Evolutionary conservation across 306 rosid genomes (phyloP), one percentile per base, ranked within the genome.

Genomic region (Citrullus mucosospermus): DNA sequence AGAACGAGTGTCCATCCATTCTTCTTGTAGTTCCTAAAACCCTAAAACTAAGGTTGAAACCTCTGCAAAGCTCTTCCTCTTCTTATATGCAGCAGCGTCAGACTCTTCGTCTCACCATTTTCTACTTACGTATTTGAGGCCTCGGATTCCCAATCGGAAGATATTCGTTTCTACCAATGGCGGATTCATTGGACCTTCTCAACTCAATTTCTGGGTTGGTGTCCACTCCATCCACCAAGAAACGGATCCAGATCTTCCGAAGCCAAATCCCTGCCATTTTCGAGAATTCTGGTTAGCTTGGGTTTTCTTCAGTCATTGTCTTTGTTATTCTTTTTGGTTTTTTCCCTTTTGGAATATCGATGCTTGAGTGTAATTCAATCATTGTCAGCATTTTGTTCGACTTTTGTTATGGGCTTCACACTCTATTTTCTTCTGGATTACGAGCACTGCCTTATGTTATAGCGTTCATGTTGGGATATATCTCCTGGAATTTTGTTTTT

Each of bases 241-340:
- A 88, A 44, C 99, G 97, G 11, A 77, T 87, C 75, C 85, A 87
- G 68, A 90, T 95, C 76, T 95, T 95, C 88, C 84, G 84, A 14
- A 78, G 83, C 53, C 91, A 95, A 84, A 81, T 95, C 78, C 90
- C 97, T 30, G 76, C 89, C 18, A 79, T 91, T 65, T 54, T 91
- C 82, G 41, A 51, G 25, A 79, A 76, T 51, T 82, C 83, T 22
- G 99, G 99, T 95, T 60, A 78, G 85, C 78, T 15, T 78, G n/a
- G 16, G 18, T 65, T 36, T 41, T 18, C 32, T 68, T n/a, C 53
- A 38, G 5, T 16, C 30, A 25, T 14, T 46, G 10, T 43, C 8
- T 5, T 41, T 39, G 30, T 28, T 34, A 5, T 13, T 56, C n/a
- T 10, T 56, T 13, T 51, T 32, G 30, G 39, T 8, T 44, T 44